Conservation (phyloP, 2,329 filamentous ascomycete genomes). For the Xylaria sp. region DNA sequence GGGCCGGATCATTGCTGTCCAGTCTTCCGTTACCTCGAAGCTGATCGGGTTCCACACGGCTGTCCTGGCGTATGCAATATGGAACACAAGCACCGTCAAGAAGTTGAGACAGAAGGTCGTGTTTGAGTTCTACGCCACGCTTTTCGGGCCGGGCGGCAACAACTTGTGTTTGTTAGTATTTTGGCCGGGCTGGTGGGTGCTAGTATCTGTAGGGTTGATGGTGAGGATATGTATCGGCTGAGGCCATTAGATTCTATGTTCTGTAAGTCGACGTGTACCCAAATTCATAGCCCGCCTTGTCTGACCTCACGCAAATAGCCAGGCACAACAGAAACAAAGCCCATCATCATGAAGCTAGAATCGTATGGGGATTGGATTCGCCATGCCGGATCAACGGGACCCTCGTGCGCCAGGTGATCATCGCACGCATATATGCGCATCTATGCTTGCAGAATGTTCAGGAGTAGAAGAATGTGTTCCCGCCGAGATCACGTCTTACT, state of each 20-base stretch:
- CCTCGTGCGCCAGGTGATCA: too few species aligned
- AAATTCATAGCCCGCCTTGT: neutral
- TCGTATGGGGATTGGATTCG: neutral
- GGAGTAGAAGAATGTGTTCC: conserved; percentile 91
- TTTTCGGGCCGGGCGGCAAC: conserved; percentile 55
- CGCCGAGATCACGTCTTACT: conserved; percentile 79
- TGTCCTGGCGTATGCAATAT: conserved; percentile 32
- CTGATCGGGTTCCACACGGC: conserved; percentile 9
- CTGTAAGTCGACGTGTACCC: conserved; percentile 2
- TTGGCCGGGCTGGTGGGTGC: conserved; percentile 60
- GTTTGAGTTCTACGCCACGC: conserved; percentile 54
- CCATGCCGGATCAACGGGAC: neutral
- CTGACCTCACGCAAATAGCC: conserved; percentile 1
- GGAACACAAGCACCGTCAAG: conserved; percentile 39
- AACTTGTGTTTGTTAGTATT: conserved; percentile 53
- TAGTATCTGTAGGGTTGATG: conserved; percentile 43
- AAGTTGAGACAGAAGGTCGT: conserved; percentile 51
- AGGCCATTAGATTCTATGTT: neutral
- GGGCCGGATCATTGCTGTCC: conserved; percentile 35
- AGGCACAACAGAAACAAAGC: neutral
- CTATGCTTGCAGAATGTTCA: conserved; percentile 30
- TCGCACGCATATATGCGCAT: too few species aligned
- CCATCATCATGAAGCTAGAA: neutral
- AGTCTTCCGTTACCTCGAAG: conserved; percentile 35
- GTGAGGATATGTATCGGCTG: conserved; percentile 41